Conservation (phyloP, 768 basidiomycete genomes). For the Piloderma croceum region DNA sequence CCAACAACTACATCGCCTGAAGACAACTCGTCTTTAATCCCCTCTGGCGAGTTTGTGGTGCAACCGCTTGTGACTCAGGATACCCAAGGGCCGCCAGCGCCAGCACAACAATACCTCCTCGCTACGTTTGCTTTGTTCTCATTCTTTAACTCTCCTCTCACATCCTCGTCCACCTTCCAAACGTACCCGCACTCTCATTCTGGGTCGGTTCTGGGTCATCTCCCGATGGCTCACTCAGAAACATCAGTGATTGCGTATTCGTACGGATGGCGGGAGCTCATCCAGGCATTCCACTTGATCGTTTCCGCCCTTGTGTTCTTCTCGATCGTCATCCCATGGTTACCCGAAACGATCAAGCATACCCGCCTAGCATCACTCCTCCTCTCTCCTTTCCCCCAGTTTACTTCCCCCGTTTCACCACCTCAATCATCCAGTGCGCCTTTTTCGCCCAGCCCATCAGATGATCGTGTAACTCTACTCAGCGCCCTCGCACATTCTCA, state of each 20-base stretch:
- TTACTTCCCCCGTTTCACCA: slow-evolving; percentile 8
- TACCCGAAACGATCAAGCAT: slow-evolving; percentile 21
- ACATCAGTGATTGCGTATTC: slow-evolving; percentile 5
- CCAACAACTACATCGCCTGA: slow-evolving; percentile 21
- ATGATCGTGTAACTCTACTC: slow-evolving; percentile 21
- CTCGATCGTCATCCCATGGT: slow-evolving; percentile 47
- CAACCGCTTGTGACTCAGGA: slow-evolving; percentile 12
- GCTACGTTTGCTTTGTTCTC: slow-evolving; percentile 82
- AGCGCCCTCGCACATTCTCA: slow-evolving; percentile 26
- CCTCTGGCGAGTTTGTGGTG: slow-evolving; percentile 8
- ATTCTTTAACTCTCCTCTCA: slow-evolving; percentile 73
- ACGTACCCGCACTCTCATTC: slow-evolving; percentile 57
- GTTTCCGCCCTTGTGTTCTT: slow-evolving; percentile 60
- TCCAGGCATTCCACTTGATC: slow-evolving; percentile 62
- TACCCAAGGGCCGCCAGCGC: slow-evolving; percentile 10
- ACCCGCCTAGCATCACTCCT: slow-evolving; percentile 8
- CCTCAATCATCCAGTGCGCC: slow-evolving; percentile 3
- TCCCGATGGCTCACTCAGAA: slow-evolving; percentile 13
- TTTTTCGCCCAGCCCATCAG: slow-evolving; percentile 3
- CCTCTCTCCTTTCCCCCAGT: slow-evolving; percentile 9
- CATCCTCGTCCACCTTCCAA: slow-evolving; percentile 31
- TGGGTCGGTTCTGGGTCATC: slow-evolving; percentile 50
- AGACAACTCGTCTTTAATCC: slow-evolving; percentile 5
- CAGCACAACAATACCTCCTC: slow-evolving; percentile 62
- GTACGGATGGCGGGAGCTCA: slow-evolving; percentile 46